Conservation (phyloP, 306 rosid genomes). For the Elaeagnus macrophylla region DNA sequence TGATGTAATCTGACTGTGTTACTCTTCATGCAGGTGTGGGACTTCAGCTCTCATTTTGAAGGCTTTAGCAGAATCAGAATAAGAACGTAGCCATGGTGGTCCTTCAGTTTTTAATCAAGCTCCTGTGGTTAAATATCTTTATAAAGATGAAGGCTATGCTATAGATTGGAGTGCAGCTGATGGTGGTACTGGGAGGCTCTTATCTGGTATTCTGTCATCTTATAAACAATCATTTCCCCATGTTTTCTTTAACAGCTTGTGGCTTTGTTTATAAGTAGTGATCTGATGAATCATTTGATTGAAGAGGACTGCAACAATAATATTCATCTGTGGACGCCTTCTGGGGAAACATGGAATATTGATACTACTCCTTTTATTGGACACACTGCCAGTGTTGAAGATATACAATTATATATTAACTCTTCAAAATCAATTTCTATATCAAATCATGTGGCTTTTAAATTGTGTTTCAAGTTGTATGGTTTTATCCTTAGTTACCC, state of each 20-base stretch:
- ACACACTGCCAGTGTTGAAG: slow-evolving; percentile 81
- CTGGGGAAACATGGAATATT: slow-evolving; percentile 65
- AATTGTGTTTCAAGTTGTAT: not conserved
- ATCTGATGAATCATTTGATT: slow-evolving; percentile 13
- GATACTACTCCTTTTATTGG: slow-evolving; percentile 59
- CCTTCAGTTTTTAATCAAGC: slow-evolving; percentile 56
- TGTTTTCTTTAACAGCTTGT: slow-evolving; percentile 8
- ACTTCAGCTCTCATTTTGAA: slow-evolving; percentile 71
- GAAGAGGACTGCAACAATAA: slow-evolving; percentile 75
- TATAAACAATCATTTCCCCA: slow-evolving; percentile 2
- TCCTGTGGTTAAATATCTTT: slow-evolving; percentile 55
- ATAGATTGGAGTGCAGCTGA: slow-evolving; percentile 81
- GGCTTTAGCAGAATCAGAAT: slow-evolving; percentile 64
- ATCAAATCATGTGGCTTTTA: slow-evolving; percentile 8
- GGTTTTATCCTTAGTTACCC: slow-evolving; percentile 1
- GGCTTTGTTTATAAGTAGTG: too few relatives aligned
- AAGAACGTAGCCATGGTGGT: slow-evolving; percentile 56
- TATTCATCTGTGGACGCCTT: slow-evolving; percentile 87
- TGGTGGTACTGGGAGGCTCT: slow-evolving; percentile 73
- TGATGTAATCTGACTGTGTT: not conserved
- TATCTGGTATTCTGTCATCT: slow-evolving; percentile 48
- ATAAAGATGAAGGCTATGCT: slow-evolving; percentile 87
- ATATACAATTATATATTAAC: slow-evolving; percentile 57
- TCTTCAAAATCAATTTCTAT: slow-evolving; percentile 15
- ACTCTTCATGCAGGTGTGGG: slow-evolving; percentile 62